Percentiles rank a stretch among this genome's conserved stretches.
Evolutionary conservation across 371 early-diverging fungal genomes (phyloP).

Genomic region (Nematocida displodere): DNA sequence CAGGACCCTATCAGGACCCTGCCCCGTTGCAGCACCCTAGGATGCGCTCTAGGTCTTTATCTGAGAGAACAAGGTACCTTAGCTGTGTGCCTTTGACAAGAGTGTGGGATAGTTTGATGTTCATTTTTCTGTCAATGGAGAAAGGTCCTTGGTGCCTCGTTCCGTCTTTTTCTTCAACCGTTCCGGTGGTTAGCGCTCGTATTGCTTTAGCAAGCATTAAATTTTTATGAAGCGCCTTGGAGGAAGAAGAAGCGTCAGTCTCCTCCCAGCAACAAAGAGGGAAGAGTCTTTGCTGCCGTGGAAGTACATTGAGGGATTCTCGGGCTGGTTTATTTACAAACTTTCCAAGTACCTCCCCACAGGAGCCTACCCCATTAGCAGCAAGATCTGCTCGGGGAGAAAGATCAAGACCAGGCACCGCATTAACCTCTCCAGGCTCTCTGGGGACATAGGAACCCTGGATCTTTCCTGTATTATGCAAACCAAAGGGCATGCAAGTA

Average conservation of each 20-base stretch:
- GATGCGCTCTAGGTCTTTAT: not conserved
- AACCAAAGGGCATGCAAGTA: not conserved
- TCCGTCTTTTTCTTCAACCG: slow-evolving; percentile 4
- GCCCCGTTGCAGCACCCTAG: not conserved
- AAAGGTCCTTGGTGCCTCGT: not conserved
- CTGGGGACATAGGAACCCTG: not conserved
- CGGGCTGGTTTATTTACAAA: slow-evolving; percentile 41
- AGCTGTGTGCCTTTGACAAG: not conserved
- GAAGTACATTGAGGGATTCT: slow-evolving; percentile 26
- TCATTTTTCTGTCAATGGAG: slow-evolving; percentile 14
- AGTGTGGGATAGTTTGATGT: not conserved
- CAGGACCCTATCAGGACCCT: not conserved
- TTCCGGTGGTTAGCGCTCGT: not conserved
- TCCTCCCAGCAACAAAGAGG: not conserved
- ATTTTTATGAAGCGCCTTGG: slow-evolving; percentile 52
- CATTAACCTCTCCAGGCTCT: slow-evolving; percentile 16
- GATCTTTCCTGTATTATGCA: not conserved
- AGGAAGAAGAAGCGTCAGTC: not conserved
- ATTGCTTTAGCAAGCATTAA: slow-evolving; percentile 26
- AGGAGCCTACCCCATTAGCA: slow-evolving; percentile 8
- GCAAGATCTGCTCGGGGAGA: not conserved
- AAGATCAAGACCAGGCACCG: slow-evolving; percentile 5
- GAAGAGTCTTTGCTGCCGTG: not conserved
- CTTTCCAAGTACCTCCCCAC: slow-evolving; percentile 29
- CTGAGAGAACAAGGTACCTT: slow-evolving; percentile 17